Evolutionary conservation across 495 filamentous ascomycete genomes (phyloP), one percentile per base, ranked within the genome.

Genomic region (Penicillium chermesinum): DNA sequence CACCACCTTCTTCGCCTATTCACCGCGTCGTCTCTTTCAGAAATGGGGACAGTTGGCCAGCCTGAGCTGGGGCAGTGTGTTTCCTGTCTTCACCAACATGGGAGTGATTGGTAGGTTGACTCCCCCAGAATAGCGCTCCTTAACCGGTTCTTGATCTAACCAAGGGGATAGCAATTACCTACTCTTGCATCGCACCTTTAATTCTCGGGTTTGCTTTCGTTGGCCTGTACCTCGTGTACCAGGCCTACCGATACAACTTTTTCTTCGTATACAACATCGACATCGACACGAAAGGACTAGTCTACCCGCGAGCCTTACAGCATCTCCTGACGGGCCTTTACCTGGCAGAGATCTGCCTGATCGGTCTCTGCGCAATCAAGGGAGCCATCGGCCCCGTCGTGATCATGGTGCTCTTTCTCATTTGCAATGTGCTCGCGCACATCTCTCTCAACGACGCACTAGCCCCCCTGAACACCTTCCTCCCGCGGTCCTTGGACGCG

Each of bases 231-330:
- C 72, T 94, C 39, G 86, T 96, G 61, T 95, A 95, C 67, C 70
- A 93, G 45, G 88, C 89, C 15, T 96, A 89, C 75, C 80, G 88
- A 12, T 95, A 96, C 75, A 95, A 96, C 63, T 75, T 95, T 60
- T 77, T 96, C 41, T 96, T 91, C 66, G 87, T 93, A 32, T 89
- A 86, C 50, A 83, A 93, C 59, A 79, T 84, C 17, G 54, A 78
- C 42, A 81, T 95, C 65, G 89, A 96, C 66, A 96, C 90, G 18
- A 88, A 89, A 48, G 90, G 90, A 33, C 77, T 88, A 21, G 84
- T 93, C 46, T 96, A 96, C 62, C 87, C 90, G 2, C 80, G 82
- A 18, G 90, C 90, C 10, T 71, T 96, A 20, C 89, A 94, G 61
- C 90, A 96, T 58, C 77, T 93, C 44, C 76, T 93, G 39, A 84